These are phyloP conservation scores for Salix viminalis DNA, from an alignment of 345 rosid species.

Conservation along the genomic window DNA sequence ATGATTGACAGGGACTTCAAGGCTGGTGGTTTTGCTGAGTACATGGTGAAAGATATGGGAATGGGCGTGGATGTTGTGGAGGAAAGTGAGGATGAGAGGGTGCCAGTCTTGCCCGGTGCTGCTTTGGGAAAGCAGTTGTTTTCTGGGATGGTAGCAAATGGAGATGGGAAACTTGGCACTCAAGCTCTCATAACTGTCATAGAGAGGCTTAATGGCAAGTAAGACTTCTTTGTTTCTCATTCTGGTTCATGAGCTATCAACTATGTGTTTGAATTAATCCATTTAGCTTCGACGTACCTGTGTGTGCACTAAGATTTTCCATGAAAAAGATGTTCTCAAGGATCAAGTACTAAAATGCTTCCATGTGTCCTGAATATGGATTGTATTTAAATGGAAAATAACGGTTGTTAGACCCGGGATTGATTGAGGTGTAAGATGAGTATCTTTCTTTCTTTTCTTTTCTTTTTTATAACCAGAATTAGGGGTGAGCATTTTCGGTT, in stretches of 20 bases:
- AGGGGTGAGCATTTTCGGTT: too few relatives aligned
- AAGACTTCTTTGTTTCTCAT: background rate
- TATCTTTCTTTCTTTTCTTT: too few relatives aligned
- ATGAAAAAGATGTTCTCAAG: too few relatives aligned
- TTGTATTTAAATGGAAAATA: too few relatives aligned
- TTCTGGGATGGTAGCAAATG: constrained; percentile 75
- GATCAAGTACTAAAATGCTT: background rate
- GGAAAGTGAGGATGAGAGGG: constrained; percentile 38
- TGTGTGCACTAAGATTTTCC: background rate
- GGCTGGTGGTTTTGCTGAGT: constrained; percentile 73
- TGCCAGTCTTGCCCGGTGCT: constrained; percentile 56
- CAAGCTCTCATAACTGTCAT: constrained; percentile 72
- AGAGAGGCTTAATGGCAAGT: constrained; percentile 65
- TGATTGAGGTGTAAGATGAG: background rate
- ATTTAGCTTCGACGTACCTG: background rate
- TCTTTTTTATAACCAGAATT: too few relatives aligned
- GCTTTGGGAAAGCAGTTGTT: constrained; percentile 73
- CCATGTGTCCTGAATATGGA: background rate
- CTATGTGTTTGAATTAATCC: background rate
- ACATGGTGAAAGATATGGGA: constrained; percentile 83
- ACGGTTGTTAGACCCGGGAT: background rate
- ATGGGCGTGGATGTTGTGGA: constrained; percentile 60
- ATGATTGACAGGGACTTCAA: constrained; percentile 55
- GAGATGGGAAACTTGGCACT: constrained; percentile 62
- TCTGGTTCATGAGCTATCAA: background rate